A percentile compares a stretch with the other conserved stretches of the same genome.
These are phyloP conservation scores for Cynara cardunculus DNA, from an alignment of 129 eudicot genomes.

Conservation along the genomic window DNA sequence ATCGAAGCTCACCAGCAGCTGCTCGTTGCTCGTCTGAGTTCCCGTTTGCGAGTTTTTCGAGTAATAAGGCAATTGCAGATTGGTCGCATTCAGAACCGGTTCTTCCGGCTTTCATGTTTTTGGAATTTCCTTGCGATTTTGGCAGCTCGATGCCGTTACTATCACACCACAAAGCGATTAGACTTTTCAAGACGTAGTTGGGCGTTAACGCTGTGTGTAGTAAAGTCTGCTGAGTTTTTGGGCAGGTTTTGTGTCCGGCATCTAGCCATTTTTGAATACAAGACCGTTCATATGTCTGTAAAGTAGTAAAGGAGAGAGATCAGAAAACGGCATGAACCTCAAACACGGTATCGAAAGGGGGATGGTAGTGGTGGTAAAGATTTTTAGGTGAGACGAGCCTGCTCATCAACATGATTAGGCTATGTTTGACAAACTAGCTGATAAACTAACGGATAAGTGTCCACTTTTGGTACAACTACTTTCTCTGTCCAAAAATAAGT, in stretches of 20 bases:
- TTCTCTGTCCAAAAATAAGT: too few relatives aligned
- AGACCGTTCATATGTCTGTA: conserved; percentile 75
- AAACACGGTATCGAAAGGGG: background rate
- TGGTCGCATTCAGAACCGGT: conserved; percentile 69
- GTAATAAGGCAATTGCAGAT: conserved; percentile 48
- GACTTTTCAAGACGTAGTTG: conserved; percentile 76
- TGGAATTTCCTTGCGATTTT: conserved; percentile 5
- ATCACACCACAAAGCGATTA: conserved; percentile 85
- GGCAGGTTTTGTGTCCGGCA: conserved; percentile 87
- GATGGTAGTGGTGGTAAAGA: too few relatives aligned
- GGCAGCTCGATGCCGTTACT: conserved; percentile 84
- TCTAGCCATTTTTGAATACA: conserved; percentile 88
- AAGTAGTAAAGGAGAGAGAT: background rate
- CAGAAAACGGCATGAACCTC: background rate
- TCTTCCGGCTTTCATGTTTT: conserved; percentile 41
- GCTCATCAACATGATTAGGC: too few relatives aligned
- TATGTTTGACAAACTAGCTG: too few relatives aligned
- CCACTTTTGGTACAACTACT: too few relatives aligned
- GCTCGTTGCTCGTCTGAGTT: conserved; percentile 79
- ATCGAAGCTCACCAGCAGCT: conserved; percentile 87
- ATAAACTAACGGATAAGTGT: too few relatives aligned
- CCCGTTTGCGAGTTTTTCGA: conserved; percentile 63
- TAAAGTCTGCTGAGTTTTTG: conserved; percentile 76
- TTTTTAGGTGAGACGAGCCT: too few relatives aligned
- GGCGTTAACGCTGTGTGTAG: conserved; percentile 71